Percentiles rank a stretch among this genome's conserved stretches.
phyloP scores from a whole-genome alignment of 345 rosid species.

The Lagerstroemia speciosa region DNA sequence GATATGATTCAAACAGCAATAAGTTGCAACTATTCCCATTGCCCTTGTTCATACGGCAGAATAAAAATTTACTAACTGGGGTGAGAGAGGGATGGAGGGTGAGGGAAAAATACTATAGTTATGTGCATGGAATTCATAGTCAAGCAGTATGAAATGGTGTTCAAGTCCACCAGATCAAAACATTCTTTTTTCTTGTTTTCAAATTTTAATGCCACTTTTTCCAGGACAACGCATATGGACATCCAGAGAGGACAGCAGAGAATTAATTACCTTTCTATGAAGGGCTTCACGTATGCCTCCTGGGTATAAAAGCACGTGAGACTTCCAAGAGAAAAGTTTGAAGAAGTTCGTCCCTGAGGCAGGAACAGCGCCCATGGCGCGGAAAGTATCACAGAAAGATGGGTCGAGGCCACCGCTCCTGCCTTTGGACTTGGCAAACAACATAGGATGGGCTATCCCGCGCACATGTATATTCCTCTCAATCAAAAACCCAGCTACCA shows the following conservation, averaged over 20 bases:
- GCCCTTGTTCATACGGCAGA: no score
- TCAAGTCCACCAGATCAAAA: neutral
- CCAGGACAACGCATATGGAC: neutral
- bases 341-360: constrained; percentile 46
- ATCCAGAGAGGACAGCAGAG: neutral
- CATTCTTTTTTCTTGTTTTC: neutral
- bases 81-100: no score
- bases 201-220: neutral
- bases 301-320: constrained; percentile 69
- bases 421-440: constrained; percentile 30
- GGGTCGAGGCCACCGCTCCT: constrained; percentile 19
- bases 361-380: constrained; percentile 63
- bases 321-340: constrained; percentile 48
- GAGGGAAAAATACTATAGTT: no score
- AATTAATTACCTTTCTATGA: constrained; percentile 55
- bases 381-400: constrained; percentile 30
- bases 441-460: constrained; percentile 62
- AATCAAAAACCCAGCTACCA: constrained; percentile 25
- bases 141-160: neutral
- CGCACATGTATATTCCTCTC: constrained; percentile 55
- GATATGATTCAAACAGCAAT: neutral
- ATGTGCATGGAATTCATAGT: no score
- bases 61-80: no score
- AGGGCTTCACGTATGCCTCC: constrained; percentile 83
- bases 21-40: no score